Conservation (phyloP, 768 basidiomycete genomes). For the Pholiota molesta region DNA sequence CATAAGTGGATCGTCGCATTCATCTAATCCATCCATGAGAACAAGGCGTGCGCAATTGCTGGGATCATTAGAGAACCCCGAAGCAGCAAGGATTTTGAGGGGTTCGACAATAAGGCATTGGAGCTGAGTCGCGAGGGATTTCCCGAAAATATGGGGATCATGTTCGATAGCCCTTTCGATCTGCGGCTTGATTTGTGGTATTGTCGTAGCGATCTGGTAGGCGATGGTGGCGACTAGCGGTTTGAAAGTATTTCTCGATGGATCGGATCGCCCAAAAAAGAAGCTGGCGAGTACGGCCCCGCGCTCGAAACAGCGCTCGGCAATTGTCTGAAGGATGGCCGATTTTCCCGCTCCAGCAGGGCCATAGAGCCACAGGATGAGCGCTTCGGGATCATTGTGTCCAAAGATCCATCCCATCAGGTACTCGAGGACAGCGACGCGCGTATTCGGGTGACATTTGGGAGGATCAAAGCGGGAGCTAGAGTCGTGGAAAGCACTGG, state of each 20-base stretch:
- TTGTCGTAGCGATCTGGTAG: slow-evolving; percentile 8
- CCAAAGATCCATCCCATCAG: slow-evolving; percentile 3
- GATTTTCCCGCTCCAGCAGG: slow-evolving; percentile 23
- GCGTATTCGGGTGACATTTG: slow-evolving; percentile 11
- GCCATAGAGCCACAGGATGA: slow-evolving; percentile 20
- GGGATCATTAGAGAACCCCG: background rate
- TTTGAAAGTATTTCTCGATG: slow-evolving; percentile 6
- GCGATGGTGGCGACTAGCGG: slow-evolving; percentile 17
- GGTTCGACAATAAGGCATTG: slow-evolving; percentile 15
- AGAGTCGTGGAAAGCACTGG: slow-evolving; percentile 11
- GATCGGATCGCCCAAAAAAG: slow-evolving; percentile 17
- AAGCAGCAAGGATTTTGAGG: background rate
- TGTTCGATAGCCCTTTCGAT: slow-evolving; percentile 10
- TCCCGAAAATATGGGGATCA: slow-evolving; percentile 12
- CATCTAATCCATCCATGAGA: slow-evolving; percentile 22
- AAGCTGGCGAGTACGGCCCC: slow-evolving; percentile 10
- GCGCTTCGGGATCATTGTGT: background rate
- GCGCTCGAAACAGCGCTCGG: slow-evolving; percentile 5
- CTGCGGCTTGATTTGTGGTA: slow-evolving; percentile 6
- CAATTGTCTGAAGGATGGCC: slow-evolving; percentile 16
- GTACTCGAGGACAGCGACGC: background rate
- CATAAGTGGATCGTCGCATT: slow-evolving; percentile 10
- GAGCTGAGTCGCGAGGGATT: slow-evolving; percentile 13
- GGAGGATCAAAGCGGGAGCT: slow-evolving; percentile 8
- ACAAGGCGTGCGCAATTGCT: background rate